Percentiles rank a stretch among this genome's conserved stretches.
Evolutionary conservation across 805 yeast species (phyloP).

Genomic region (Metschnikowia vanudenii): DNA sequence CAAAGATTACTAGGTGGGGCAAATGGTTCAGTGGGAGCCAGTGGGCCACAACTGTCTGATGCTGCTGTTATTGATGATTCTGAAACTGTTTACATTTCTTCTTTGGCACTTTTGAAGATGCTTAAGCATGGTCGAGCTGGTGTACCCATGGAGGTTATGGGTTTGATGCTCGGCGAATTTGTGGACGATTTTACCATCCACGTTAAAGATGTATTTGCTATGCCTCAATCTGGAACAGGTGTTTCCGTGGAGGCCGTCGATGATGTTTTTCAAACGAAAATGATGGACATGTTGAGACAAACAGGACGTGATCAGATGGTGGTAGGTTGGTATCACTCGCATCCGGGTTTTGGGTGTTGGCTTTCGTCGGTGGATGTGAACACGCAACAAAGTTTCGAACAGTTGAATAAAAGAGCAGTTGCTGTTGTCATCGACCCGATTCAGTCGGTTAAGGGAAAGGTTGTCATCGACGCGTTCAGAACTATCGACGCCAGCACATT

Average conservation of each 20-base stretch:
- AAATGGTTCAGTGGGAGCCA: conserved; percentile 42
- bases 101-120: conserved; percentile 93
- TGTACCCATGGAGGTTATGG: conserved; percentile 84
- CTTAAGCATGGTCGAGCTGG: conserved; percentile 95
- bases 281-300: conserved; percentile 99
- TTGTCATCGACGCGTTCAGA: conserved; percentile 97
- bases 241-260: conserved; percentile 99
- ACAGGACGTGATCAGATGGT: conserved; percentile 99
- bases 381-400: conserved; percentile 97
- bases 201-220: conserved; percentile 97
- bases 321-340: conserved; percentile 99
- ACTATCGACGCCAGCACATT: conserved; percentile 81
- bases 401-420: conserved; percentile 90
- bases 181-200: conserved; percentile 96
- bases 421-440: conserved; percentile 99
- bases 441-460: conserved; percentile 98
- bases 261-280: conserved; percentile 96
- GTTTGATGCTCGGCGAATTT: conserved; percentile 96
- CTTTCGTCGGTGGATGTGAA: conserved; percentile 94
- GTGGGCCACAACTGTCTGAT: conserved; percentile 50
- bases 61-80: conserved; percentile 89
- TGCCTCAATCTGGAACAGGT: conserved; percentile 99
- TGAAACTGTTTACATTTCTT: conserved; percentile 94
- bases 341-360: conserved; percentile 99
- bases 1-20: conserved; percentile 47